These are phyloP conservation scores for Sphagnum contortum DNA, from an alignment of 225 moss, liverwort and hornwort genomes.

Conservation along the genomic window DNA sequence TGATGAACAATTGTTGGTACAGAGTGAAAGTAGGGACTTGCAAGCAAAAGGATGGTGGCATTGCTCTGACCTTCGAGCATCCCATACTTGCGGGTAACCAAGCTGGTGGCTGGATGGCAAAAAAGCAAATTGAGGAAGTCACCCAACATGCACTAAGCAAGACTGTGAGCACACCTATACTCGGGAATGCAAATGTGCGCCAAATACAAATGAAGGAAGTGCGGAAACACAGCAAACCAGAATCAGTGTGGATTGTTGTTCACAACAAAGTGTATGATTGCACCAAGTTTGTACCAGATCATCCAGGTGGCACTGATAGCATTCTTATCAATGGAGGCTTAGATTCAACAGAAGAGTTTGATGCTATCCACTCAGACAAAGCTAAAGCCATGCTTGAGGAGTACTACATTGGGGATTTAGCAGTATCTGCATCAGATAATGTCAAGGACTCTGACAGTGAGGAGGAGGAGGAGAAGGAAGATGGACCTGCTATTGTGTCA, in stretches of 20 bases:
- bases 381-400: conserved; percentile 84
- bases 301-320: conserved; percentile 84
- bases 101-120: conserved; percentile 86
- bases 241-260: conserved; percentile 86
- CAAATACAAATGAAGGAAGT: conserved; percentile 61
- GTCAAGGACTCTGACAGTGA: conserved; percentile 11
- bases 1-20: conserved; percentile 99
- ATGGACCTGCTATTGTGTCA: not conserved
- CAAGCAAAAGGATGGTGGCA: conserved; percentile 36
- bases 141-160: conserved; percentile 6
- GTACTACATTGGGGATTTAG: conserved; percentile 64
- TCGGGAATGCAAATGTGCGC: conserved; percentile 7
- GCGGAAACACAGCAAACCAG: conserved; percentile 41
- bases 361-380: conserved; percentile 87
- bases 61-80: conserved; percentile 73
- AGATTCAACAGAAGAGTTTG: conserved; percentile 91
- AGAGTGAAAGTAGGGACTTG: conserved; percentile 44
- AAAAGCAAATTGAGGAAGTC: conserved; percentile 6
- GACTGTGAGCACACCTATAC: not conserved
- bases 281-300: conserved; percentile 71
- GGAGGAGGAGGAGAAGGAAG: conserved; percentile 6
- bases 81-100: conserved; percentile 70
- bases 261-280: conserved; percentile 82
- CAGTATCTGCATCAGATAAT: conserved; percentile 20
- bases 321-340: conserved; percentile 80